phyloP scores from a whole-genome alignment of 140 eudicot genomes.

The Flaveria floridana region DNA sequence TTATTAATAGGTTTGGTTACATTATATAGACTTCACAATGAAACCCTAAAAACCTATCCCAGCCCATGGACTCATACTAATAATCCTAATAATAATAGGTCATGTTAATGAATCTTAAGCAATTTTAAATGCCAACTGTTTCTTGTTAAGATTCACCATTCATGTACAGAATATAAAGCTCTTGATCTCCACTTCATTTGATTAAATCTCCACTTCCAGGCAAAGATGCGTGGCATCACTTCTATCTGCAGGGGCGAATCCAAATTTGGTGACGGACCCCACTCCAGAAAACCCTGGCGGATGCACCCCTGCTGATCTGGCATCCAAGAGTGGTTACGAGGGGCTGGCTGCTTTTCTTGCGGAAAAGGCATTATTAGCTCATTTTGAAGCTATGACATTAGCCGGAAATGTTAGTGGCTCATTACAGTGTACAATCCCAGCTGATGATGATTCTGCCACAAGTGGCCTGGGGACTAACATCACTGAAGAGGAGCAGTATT shows the following conservation, averaged over 20 bases:
- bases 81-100: not conserved
- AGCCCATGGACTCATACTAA: no score
- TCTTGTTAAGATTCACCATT: not conserved
- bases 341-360: constrained; percentile 94
- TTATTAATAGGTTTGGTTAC: no score
- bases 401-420: constrained; percentile 93
- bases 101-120: not conserved
- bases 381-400: constrained; percentile 77
- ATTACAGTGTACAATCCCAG: constrained; percentile 46
- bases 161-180: constrained; percentile 2
- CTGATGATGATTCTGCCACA: constrained; percentile 37
- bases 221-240: constrained; percentile 79
- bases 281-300: constrained; percentile 82
- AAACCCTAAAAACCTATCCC: no score
- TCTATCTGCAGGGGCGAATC: constrained; percentile 93
- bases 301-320: constrained; percentile 83
- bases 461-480: constrained; percentile 29
- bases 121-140: not conserved
- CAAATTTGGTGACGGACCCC: constrained; percentile 88
- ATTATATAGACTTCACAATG: no score
- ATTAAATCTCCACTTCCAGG: constrained; percentile 45
- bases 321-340: constrained; percentile 71
- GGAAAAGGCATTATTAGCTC: constrained; percentile 81
- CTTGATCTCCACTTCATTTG: not conserved
- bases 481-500: constrained; percentile 66